A percentile compares a stretch with the other conserved stretches of the same genome.
Evolutionary conservation across 31 red algal species (phyloP).

Genomic region (Endocladia muricata): DNA sequence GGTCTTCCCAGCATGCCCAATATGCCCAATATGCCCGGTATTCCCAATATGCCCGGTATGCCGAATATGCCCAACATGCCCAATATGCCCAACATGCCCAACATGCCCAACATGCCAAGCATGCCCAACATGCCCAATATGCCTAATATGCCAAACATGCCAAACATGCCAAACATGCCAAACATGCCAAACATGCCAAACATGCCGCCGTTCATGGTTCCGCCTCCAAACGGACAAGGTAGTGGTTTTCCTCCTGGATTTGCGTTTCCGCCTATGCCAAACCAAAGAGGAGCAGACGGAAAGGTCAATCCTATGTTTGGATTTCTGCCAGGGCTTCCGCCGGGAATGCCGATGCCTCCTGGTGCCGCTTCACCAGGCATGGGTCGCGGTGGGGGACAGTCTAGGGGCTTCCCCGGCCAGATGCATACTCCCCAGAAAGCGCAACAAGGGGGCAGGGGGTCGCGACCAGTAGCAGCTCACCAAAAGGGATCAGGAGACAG

Average conservation of each 20-base stretch:
- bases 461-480: background rate
- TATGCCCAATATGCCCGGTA: constrained; percentile 38
- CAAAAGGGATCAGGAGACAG: constrained; percentile 15
- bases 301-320: constrained; percentile 33
- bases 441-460: constrained; percentile 14
- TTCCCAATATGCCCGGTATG: constrained; percentile 5
- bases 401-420: constrained; percentile 34
- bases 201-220: too few relatives aligned
- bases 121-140: constrained; percentile 50
- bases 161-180: constrained; percentile 32
- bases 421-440: constrained; percentile 14
- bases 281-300: constrained; percentile 31
- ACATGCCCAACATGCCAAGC: constrained; percentile 8
- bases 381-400: constrained; percentile 14
- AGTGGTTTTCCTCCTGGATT: constrained; percentile 17
- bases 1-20: constrained; percentile 24
- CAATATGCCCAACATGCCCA: constrained; percentile 14
- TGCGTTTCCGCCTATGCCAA: constrained; percentile 29
- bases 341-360: constrained; percentile 40
- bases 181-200: constrained; percentile 13
- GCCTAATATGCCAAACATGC: background rate
- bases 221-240: constrained; percentile 16
- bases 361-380: constrained; percentile 19
- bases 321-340: constrained; percentile 22
- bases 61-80: constrained; percentile 34